Conservation (phyloP, 768 basidiomycete genomes). For the Boletus vinaceobasis region DNA sequence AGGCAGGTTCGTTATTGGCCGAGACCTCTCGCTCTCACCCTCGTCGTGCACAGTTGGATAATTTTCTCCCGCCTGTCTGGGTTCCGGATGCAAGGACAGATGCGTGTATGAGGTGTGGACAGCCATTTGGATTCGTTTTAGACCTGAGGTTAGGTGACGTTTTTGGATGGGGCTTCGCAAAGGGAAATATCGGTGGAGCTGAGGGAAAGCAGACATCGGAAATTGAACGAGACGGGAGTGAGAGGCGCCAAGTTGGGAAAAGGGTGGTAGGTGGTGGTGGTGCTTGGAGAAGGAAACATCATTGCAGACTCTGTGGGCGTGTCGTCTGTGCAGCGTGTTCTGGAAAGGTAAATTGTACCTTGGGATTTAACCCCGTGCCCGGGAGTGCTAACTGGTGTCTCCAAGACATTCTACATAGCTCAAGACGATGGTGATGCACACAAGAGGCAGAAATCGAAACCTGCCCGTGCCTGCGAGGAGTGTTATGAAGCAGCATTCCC, state of each 20-base stretch:
- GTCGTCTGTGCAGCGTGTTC: slow-evolving; percentile 88
- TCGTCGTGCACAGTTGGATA: slow-evolving; percentile 29
- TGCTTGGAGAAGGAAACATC: slow-evolving; percentile 64
- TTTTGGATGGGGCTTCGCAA: slow-evolving; percentile 27
- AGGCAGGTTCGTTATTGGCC: neutral
- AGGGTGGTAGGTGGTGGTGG: slow-evolving; percentile 11
- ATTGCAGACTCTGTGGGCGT: slow-evolving; percentile 81
- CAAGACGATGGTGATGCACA: slow-evolving; percentile 38
- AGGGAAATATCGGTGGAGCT: slow-evolving; percentile 37
- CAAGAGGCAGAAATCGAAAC: slow-evolving; percentile 47
- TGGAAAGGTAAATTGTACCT: slow-evolving; percentile 49
- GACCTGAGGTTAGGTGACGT: slow-evolving; percentile 25
- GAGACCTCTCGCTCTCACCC: slow-evolving; percentile 1
- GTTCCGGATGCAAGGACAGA: slow-evolving; percentile 83
- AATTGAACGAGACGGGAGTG: slow-evolving; percentile 4
- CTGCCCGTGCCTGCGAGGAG: slow-evolving; percentile 78
- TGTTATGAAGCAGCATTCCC: slow-evolving; percentile 90
- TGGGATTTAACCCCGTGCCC: neutral
- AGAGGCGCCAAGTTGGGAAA: slow-evolving; percentile 7
- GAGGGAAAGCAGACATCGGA: slow-evolving; percentile 15
- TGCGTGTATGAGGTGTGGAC: slow-evolving; percentile 80
- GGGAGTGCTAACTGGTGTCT: neutral
- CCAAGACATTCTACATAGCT: slow-evolving; percentile 79
- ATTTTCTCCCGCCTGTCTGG: slow-evolving; percentile 92
- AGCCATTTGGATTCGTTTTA: slow-evolving; percentile 56